Evolutionary conservation across 495 filamentous ascomycete species (phyloP), one percentile per base, ranked within the genome.

Genomic region (Aspergillus heteromorphus): DNA sequence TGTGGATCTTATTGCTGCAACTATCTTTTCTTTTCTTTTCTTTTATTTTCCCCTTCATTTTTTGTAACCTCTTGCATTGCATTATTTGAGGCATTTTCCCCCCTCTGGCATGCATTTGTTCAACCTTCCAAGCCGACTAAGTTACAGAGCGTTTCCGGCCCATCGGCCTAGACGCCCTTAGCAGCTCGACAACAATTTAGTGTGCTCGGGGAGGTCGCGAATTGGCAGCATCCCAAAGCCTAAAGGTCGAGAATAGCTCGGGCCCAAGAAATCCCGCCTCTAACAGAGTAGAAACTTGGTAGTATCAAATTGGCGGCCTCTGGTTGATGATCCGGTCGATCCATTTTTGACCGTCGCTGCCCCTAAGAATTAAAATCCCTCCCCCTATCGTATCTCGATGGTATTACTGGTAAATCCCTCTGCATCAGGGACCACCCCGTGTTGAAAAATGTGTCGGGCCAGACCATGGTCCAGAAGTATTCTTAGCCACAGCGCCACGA

Each of bases 21-120:
- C 34, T 38, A 13, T 4, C 4, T 14, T 42, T 13, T 42, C 41
- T 16, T n/a, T 34, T 19, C 18, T 51, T 51, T 41, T 30, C n/a
- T 30, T 42, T 51, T 51, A 29, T 40, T 19, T 2, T 9, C 14
- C 29, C 36, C 34, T 23, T 34, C 47, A 50, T 53, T 13, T 40
- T 14, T 17, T 14, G 36, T 40, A 11, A 17, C 36, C 11, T 17
- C 17, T 43, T 21, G 21, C 43, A 47, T 47, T 29, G 43, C 43
- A 47, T 54, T 27, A 43, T 45, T 45, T 57, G 55, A 57, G 59
- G 59, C 54, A 55, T 57, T 60, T 60, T 56, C n/a, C 20, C 36
- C 40, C 16, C 21, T 45, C 40, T 20, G 17, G 54, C 54, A 51
- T 60, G 58, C 58, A 60, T 57, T 57, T 49, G 53, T 40, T 51